A percentile compares a stretch with the other conserved stretches of the same genome.
Evolutionary conservation across 192 early-diverging fungal species (phyloP).

Genomic region (Podila epigama): DNA sequence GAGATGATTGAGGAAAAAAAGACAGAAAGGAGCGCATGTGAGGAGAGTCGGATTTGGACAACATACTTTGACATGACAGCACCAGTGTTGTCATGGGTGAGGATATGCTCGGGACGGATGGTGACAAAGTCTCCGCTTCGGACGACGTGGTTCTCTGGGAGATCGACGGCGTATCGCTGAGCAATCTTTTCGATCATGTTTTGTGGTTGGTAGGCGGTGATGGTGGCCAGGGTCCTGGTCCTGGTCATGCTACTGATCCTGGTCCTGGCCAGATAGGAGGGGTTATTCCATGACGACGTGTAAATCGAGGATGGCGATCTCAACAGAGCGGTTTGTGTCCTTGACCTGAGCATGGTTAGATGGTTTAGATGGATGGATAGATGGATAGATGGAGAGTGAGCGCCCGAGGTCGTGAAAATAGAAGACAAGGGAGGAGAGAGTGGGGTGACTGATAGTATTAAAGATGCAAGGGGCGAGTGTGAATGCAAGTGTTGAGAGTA

Average conservation of each 20-base stretch:
- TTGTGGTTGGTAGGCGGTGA: constrained; percentile 56
- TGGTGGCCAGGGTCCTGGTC: too few relatives aligned
- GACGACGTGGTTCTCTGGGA: constrained; percentile 71
- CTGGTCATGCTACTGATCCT: constrained; percentile 30
- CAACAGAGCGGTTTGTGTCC: constrained; percentile 4
- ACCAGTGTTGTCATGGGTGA: constrained; percentile 98
- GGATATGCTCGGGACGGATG: constrained; percentile 89
- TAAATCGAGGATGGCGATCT: constrained; percentile 2
- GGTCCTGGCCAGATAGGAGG: neutral
- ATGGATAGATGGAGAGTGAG: neutral
- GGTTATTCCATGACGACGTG: neutral
- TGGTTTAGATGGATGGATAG: neutral
- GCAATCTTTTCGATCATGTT: constrained; percentile 97
- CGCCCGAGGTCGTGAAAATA: neutral
- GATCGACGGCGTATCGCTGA: constrained; percentile 86
- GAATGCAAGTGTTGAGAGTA: neutral
- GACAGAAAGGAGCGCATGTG: neutral
- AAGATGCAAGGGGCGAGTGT: neutral
- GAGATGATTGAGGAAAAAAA: neutral
- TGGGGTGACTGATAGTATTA: neutral
- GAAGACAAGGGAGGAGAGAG: neutral
- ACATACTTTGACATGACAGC: constrained; percentile 89
- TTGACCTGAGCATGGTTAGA: constrained; percentile 13
- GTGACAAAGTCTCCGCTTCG: constrained; percentile 93
- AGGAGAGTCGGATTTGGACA: neutral